These are phyloP conservation scores for Glycyrrhiza uralensis DNA, from an alignment of 306 rosid genomes.

Conservation along the genomic window DNA sequence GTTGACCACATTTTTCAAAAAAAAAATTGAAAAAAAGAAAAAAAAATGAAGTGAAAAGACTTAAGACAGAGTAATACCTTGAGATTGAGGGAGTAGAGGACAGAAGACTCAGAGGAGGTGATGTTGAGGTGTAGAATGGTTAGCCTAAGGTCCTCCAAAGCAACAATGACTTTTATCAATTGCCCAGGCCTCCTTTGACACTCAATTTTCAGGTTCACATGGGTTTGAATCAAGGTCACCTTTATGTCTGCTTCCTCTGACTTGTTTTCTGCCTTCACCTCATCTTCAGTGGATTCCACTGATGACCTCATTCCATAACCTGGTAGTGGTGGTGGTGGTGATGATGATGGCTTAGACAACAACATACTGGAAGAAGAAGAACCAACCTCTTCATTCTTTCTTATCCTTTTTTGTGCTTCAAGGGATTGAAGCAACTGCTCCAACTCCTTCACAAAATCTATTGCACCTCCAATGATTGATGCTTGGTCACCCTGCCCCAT, in stretches of 20 bases:
- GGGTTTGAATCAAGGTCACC: slow-evolving; percentile 79
- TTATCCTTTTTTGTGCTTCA: slow-evolving; percentile 62
- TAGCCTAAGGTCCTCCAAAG: slow-evolving; percentile 75
- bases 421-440: slow-evolving; percentile 80
- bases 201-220: slow-evolving; percentile 83
- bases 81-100: slow-evolving; percentile 88
- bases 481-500: slow-evolving; percentile 90
- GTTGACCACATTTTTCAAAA: slow-evolving; percentile 49
- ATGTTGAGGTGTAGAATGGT: slow-evolving; percentile 84
- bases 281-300: slow-evolving; percentile 35
- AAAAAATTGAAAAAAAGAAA: neutral
- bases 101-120: slow-evolving; percentile 54
- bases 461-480: slow-evolving; percentile 92
- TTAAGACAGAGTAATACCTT: slow-evolving; percentile 69
- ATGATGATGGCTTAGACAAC: slow-evolving; percentile 28
- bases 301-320: slow-evolving; percentile 36
- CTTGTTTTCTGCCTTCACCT: slow-evolving; percentile 58
- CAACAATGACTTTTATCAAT: slow-evolving; percentile 69
- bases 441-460: slow-evolving; percentile 90
- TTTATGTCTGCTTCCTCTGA: slow-evolving; percentile 66
- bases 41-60: neutral
- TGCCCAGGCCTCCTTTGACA: slow-evolving; percentile 60
- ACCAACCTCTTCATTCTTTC: slow-evolving; percentile 39
- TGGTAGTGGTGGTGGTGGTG: slow-evolving; percentile 12
- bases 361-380: slow-evolving; percentile 28